These are phyloP conservation scores for Xylariaceae sp. DNA, from an alignment of 2,329 filamentous ascomycete species.

Conservation along the genomic window DNA sequence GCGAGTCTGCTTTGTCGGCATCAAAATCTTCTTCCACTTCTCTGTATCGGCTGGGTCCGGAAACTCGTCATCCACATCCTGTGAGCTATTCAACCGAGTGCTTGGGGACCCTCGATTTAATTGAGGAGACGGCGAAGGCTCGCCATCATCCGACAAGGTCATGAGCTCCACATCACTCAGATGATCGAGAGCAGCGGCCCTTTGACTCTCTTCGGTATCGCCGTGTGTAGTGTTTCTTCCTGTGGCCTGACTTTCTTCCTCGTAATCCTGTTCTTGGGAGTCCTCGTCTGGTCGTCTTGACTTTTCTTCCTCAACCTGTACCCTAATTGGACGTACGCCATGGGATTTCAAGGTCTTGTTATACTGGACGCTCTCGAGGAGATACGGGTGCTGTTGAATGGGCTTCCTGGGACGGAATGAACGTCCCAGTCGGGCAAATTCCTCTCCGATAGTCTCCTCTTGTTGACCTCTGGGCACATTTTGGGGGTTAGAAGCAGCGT, in stretches of 20 bases:
- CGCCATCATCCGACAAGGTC: conserved; percentile 14
- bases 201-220: conserved; percentile 35
- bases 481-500: conserved; percentile 13
- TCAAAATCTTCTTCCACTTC: conserved; percentile 25
- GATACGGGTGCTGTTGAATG: conserved; percentile 58
- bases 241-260: conserved; percentile 47
- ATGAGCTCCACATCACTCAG: conserved; percentile 20
- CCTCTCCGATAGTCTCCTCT: conserved; percentile 1
- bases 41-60: conserved; percentile 29
- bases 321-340: conserved; percentile 49
- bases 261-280: conserved; percentile 48
- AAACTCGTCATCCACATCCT: conserved; percentile 30
- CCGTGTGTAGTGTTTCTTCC: conserved; percentile 24
- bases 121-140: conserved; percentile 16
- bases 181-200: conserved; percentile 13
- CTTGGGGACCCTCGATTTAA: conserved; percentile 1
- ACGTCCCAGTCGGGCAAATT: conserved; percentile 30
- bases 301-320: conserved; percentile 33
- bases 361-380: conserved; percentile 53
- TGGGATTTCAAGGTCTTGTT: conserved; percentile 50
- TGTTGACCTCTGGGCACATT: conserved; percentile 1
- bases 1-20: conserved; percentile 2
- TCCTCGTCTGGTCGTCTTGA: conserved; percentile 37
- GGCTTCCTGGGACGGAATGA: conserved; percentile 57
- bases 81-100: conserved; percentile 20